These are phyloP conservation scores for Passalora sequoiae DNA, from an alignment of 2,329 filamentous ascomycete genomes.

Conservation along the genomic window DNA sequence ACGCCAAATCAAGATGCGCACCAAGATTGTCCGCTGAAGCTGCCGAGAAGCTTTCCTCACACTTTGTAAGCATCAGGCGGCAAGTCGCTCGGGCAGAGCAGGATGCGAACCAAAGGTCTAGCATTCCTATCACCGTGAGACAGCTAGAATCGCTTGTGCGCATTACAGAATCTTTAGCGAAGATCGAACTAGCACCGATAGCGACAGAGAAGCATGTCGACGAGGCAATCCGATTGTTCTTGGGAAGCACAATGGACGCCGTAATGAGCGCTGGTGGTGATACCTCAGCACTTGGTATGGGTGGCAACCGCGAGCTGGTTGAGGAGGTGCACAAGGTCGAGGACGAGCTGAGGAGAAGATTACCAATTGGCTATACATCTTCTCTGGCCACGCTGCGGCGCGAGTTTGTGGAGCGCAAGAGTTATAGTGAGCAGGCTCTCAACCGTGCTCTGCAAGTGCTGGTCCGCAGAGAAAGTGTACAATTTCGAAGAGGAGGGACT, in stretches of 20 bases:
- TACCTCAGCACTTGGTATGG: slow-evolving; percentile 74
- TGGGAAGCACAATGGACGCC: slow-evolving; percentile 96
- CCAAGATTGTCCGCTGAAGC: slow-evolving; percentile 85
- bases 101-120: slow-evolving; percentile 82
- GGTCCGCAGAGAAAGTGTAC: slow-evolving; percentile 80
- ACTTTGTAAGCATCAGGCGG: slow-evolving; percentile 92
- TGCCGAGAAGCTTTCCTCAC: slow-evolving; percentile 90
- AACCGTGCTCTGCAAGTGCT: slow-evolving; percentile 80
- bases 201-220: slow-evolving; percentile 91
- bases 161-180: slow-evolving; percentile 92
- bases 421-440: slow-evolving; percentile 80
- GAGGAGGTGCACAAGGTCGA: slow-evolving; percentile 85
- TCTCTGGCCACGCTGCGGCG: slow-evolving; percentile 77
- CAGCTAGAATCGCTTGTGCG: slow-evolving; percentile 96
- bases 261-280: slow-evolving; percentile 48
- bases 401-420: slow-evolving; percentile 88
- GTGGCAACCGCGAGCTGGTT: slow-evolving; percentile 78
- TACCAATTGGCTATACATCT: slow-evolving; percentile 94
- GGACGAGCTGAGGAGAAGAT: slow-evolving; percentile 71
- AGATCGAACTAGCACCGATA: slow-evolving; percentile 77
- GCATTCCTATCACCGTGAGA: slow-evolving; percentile 94
- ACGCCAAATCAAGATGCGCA: slow-evolving; percentile 93
- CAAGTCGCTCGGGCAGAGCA: slow-evolving; percentile 90
- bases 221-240: slow-evolving; percentile 92
- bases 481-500: slow-evolving; percentile 69